These are phyloP conservation scores for Piloderma croceum DNA, from an alignment of 768 basidiomycete species.

Conservation along the genomic window DNA sequence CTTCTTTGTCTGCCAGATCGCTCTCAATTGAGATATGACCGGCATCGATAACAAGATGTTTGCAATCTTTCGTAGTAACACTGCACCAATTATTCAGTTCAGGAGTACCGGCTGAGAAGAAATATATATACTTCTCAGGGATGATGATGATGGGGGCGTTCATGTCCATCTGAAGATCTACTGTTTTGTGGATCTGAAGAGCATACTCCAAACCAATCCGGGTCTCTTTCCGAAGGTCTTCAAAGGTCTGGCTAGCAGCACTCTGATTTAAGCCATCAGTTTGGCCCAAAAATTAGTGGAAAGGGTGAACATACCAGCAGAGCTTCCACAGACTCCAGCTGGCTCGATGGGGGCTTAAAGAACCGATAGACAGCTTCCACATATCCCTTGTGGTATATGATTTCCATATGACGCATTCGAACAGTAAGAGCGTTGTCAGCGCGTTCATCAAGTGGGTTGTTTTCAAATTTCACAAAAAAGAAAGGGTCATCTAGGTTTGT, in stretches of 20 bases:
- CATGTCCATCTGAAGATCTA: conserved; percentile 95
- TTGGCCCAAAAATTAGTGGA: conserved; percentile 5
- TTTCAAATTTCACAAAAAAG: conserved; percentile 89
- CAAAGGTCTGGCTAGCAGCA: conserved; percentile 88
- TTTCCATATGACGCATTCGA: conserved; percentile 91
- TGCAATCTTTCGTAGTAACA: conserved; percentile 70
- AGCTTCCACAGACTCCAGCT: conserved; percentile 92
- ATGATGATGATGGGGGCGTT: conserved; percentile 96
- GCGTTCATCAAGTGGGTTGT: conserved; percentile 83
- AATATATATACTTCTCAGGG: conserved; percentile 72
- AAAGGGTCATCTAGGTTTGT: conserved; percentile 49
- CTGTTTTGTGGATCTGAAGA: conserved; percentile 87
- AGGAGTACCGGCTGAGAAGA: background rate
- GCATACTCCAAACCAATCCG: conserved; percentile 92
- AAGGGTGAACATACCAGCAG: conserved; percentile 55
- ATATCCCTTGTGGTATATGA: conserved; percentile 92
- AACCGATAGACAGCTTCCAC: conserved; percentile 89
- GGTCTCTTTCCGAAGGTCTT: conserved; percentile 90
- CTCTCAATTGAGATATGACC: conserved; percentile 95
- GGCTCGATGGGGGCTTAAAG: conserved; percentile 90
- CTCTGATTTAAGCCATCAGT: conserved; percentile 39
- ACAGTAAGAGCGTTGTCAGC: conserved; percentile 89
- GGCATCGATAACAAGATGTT: conserved; percentile 88
- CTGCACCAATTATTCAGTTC: conserved; percentile 33
- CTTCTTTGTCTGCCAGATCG: conserved; percentile 79